A percentile compares a stretch with the other conserved stretches of the same genome.
Evolutionary conservation across 345 rosid genomes (phyloP).

Genomic region (Moricandia arvensis): DNA sequence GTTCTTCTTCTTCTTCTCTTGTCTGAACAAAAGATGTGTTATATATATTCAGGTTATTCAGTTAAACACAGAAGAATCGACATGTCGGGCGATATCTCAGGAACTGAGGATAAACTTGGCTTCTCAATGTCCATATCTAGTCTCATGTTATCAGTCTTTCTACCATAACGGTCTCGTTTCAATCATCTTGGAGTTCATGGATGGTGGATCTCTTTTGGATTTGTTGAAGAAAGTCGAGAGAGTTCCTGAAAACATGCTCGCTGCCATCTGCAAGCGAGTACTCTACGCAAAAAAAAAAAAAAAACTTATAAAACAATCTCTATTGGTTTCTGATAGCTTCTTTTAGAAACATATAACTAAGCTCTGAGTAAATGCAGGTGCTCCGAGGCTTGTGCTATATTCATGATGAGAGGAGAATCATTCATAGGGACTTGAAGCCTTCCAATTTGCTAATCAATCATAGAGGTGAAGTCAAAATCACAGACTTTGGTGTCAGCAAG

Average conservation of each 20-base stretch:
- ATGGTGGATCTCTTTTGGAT: constrained; percentile 82
- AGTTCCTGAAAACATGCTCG: constrained; percentile 46
- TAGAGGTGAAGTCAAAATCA: constrained; percentile 90
- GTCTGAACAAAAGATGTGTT: neutral
- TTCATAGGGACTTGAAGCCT: constrained; percentile 47
- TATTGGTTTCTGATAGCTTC: neutral
- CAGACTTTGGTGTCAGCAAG: constrained; percentile 51
- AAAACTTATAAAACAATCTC: neutral
- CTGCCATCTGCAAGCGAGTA: constrained; percentile 70
- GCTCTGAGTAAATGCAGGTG: constrained; percentile 40
- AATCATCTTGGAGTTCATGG: constrained; percentile 84
- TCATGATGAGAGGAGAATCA: constrained; percentile 80
- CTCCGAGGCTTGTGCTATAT: constrained; percentile 75
- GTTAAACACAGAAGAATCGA: constrained; percentile 70
- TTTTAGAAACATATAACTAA: neutral
- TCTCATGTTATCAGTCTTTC: constrained; percentile 80
- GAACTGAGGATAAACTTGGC: constrained; percentile 79
- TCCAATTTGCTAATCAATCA: constrained; percentile 79
- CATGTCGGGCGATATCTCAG: constrained; percentile 61
- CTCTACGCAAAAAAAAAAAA: neutral
- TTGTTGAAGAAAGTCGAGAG: constrained; percentile 62
- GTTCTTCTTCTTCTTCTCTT: neutral
- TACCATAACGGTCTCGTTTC: constrained; percentile 78
- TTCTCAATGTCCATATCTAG: constrained; percentile 76
- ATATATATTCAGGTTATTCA: constrained; percentile 51